These are phyloP conservation scores for Amniculicola lignicola DNA, from an alignment of 495 filamentous ascomycete species.

Conservation along the genomic window DNA sequence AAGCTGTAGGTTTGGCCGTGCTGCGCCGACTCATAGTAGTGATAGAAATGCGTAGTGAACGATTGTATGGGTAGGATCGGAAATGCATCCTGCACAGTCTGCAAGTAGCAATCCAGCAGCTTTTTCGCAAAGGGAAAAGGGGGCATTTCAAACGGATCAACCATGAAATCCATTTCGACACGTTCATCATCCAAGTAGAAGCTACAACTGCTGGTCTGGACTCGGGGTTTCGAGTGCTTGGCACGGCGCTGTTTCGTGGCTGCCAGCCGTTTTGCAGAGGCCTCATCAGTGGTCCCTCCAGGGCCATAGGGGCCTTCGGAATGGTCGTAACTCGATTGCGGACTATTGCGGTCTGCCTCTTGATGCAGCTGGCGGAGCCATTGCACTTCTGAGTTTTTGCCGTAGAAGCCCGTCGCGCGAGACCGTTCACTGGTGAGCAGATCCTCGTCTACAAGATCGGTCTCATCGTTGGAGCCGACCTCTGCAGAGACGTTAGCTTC, in stretches of 20 bases:
- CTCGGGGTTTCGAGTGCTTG: not conserved
- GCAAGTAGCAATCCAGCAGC: slow-evolving; percentile 57
- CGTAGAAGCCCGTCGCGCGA: slow-evolving; percentile 54
- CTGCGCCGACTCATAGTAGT: slow-evolving; percentile 40
- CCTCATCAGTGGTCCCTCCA: slow-evolving; percentile 13
- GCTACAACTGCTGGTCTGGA: slow-evolving; percentile 29
- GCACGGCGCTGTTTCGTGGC: slow-evolving; percentile 32
- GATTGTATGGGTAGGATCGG: slow-evolving; percentile 57
- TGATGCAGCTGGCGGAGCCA: slow-evolving; percentile 53
- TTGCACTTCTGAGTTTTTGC: slow-evolving; percentile 57
- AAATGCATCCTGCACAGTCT: slow-evolving; percentile 57
- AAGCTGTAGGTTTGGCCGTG: slow-evolving; percentile 36
- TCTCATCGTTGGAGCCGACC: slow-evolving; percentile 58
- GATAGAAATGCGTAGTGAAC: slow-evolving; percentile 52
- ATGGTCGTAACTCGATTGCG: no score
- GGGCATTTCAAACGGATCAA: slow-evolving; percentile 53
- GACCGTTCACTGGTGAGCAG: slow-evolving; percentile 51
- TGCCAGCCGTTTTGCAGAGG: slow-evolving; percentile 26
- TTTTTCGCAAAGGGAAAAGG: slow-evolving; percentile 50
- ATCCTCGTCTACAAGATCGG: slow-evolving; percentile 62
- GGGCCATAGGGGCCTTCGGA: slow-evolving; percentile 23
- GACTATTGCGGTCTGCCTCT: slow-evolving; percentile 12
- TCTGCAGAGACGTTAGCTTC: slow-evolving; percentile 50
- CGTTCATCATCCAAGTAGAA: slow-evolving; percentile 58
- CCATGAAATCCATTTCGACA: slow-evolving; percentile 41